Evolutionary conservation across 768 basidiomycete species (phyloP).

Genomic region (Rhodocollybia butyracea): DNA sequence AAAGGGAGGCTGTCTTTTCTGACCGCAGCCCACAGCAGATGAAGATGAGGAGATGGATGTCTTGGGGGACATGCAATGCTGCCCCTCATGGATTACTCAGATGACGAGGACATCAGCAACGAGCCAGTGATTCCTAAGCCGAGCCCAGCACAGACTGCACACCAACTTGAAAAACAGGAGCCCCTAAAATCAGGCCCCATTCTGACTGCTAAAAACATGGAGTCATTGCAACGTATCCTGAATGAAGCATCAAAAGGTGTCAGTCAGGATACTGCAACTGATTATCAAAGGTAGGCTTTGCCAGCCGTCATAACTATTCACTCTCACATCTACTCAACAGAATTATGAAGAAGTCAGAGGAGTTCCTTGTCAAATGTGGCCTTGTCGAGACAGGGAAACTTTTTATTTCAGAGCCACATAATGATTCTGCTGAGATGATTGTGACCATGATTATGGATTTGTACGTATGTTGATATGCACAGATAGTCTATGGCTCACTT

Average conservation of each 20-base stretch:
- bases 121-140: background rate
- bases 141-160: too few relatives aligned
- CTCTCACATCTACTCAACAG: slow-evolving; percentile 10
- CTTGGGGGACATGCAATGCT: slow-evolving; percentile 9
- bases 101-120: background rate
- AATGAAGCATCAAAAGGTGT: slow-evolving; percentile 26
- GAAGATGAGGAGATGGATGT: slow-evolving; percentile 12
- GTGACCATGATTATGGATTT: slow-evolving; percentile 25
- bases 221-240: slow-evolving; percentile 11
- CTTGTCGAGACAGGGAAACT: slow-evolving; percentile 16
- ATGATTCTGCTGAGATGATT: slow-evolving; percentile 18
- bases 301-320: too few relatives aligned
- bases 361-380: slow-evolving; percentile 13
- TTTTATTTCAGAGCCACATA: slow-evolving; percentile 14
- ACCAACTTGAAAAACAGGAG: too few relatives aligned
- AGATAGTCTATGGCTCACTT: background rate
- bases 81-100: background rate
- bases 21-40: background rate
- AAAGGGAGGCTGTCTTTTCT: slow-evolving; percentile 17
- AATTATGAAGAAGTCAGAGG: slow-evolving; percentile 13
- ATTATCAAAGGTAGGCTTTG: slow-evolving; percentile 25
- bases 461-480: too few relatives aligned
- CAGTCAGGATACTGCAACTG: slow-evolving; percentile 22
- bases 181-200: too few relatives aligned
- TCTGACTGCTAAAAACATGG: background rate